phyloP scores from a whole-genome alignment of 169 alveolate species.

The Plasmodium knowlesi region DNA sequence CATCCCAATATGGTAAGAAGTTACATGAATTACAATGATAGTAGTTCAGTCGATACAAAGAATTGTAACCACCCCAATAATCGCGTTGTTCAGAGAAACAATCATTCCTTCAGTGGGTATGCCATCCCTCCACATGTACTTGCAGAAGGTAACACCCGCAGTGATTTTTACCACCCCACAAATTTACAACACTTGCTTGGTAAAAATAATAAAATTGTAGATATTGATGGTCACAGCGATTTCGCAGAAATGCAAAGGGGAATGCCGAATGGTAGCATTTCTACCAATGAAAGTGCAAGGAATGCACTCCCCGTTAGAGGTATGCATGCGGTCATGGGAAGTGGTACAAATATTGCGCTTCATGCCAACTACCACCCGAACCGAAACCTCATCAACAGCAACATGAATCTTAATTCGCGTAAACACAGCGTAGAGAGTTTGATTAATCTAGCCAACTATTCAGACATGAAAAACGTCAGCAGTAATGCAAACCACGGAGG shows the following conservation, averaged over 20 bases:
- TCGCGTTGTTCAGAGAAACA: neutral
- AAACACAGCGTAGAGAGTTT: neutral
- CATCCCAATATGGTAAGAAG: neutral
- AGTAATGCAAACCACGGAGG: constrained; percentile 9
- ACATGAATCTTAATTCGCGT: neutral
- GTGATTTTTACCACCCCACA: neutral
- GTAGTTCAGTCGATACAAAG: neutral
- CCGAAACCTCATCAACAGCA: neutral
- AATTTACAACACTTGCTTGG: neutral
- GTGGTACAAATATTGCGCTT: neutral
- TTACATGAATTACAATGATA: neutral
- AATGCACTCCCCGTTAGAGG: neutral
- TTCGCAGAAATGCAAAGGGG: constrained; percentile 6
- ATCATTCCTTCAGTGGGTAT: neutral
- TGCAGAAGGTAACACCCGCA: neutral
- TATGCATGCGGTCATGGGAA: neutral
- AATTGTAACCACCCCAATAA: neutral
- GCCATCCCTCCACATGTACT: neutral
- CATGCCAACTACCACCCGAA: neutral
- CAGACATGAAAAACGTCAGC: neutral
- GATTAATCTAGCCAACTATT: neutral
- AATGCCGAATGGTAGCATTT: neutral
- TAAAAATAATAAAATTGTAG: neutral
- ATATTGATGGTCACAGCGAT: neutral
- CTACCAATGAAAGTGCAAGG: neutral